These are phyloP conservation scores for Saraca asoca DNA, from an alignment of 331 rosid species.

Conservation along the genomic window DNA sequence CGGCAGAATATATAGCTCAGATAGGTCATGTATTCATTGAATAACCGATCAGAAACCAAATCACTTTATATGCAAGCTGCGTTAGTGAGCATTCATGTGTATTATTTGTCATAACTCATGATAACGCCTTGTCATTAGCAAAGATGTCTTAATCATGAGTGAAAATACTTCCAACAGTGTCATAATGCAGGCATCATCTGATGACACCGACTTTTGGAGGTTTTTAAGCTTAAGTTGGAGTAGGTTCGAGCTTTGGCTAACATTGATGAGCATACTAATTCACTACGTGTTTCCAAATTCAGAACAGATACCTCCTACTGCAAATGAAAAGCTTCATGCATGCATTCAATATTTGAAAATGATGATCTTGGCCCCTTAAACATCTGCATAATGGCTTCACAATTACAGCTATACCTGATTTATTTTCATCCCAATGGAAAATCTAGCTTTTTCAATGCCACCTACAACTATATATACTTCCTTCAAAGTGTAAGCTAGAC, in stretches of 20 bases:
- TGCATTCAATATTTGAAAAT: conserved; percentile 34
- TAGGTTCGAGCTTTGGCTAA: conserved; percentile 36
- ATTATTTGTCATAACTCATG: conserved; percentile 22
- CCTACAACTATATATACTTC: conserved; percentile 12
- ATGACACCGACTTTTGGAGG: conserved; percentile 47
- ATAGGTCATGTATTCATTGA: conserved; percentile 35
- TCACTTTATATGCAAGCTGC: conserved; percentile 7
- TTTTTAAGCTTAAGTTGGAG: conserved; percentile 33
- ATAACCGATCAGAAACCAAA: conserved; percentile 18
- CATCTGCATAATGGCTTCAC: conserved; percentile 18
- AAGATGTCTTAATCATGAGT: conserved; percentile 31
- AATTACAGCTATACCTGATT: conserved; percentile 1
- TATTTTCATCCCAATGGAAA: too few relatives aligned
- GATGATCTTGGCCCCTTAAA: conserved; percentile 33
- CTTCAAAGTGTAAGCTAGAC: background rate
- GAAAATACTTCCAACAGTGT: conserved; percentile 30
- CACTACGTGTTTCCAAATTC: conserved; percentile 33
- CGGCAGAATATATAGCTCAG: conserved; percentile 17
- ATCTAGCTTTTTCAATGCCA: background rate
- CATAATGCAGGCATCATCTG: conserved; percentile 40
- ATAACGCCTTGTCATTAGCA: conserved; percentile 30
- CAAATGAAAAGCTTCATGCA: too few relatives aligned
- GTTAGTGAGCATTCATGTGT: conserved; percentile 11
- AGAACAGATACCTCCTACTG: conserved; percentile 24
- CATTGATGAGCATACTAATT: conserved; percentile 36